Percentiles rank a stretch among this genome's conserved stretches.
phyloP scores from a whole-genome alignment of 257 asterid genomes.

The Galeopsis tetrahit region DNA sequence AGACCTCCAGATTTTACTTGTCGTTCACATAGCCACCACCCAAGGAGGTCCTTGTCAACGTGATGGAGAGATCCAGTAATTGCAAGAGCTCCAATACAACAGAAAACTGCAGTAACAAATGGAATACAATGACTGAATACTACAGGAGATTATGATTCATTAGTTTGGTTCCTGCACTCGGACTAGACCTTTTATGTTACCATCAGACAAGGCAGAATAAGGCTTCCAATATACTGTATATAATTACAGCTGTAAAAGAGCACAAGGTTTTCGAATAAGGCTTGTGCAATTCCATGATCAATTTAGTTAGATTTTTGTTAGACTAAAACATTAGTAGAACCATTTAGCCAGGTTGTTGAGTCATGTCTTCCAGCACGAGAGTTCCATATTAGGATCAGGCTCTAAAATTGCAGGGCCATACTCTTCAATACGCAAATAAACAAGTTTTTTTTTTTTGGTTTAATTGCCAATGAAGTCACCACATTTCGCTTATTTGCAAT shows the following conservation, averaged over 20 bases:
- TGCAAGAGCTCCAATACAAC: slow-evolving; percentile 96
- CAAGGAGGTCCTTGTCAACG: slow-evolving; percentile 95
- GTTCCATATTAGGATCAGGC: neutral
- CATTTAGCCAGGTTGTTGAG: neutral
- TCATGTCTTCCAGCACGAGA: neutral
- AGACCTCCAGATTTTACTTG: slow-evolving; percentile 95
- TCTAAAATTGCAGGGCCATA: slow-evolving; percentile 1
- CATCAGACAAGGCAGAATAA: neutral
- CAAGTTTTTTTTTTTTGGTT: neutral
- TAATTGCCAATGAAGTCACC: too few relatives aligned
- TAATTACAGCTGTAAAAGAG: neutral
- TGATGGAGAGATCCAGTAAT: slow-evolving; percentile 86
- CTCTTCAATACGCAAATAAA: neutral
- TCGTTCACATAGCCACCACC: slow-evolving; percentile 98
- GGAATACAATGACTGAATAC: slow-evolving; percentile 11
- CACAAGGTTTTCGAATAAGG: neutral
- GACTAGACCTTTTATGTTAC: neutral
- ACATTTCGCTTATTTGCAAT: too few relatives aligned
- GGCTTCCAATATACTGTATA: neutral
- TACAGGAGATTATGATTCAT: neutral
- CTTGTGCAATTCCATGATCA: neutral
- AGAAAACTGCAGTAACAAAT: slow-evolving; percentile 67
- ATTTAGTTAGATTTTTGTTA: neutral
- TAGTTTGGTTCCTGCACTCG: slow-evolving; percentile 3
- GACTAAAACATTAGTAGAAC: neutral